Conservation (phyloP, 2,329 filamentous ascomycete species). For the Epichloe elymi region DNA sequence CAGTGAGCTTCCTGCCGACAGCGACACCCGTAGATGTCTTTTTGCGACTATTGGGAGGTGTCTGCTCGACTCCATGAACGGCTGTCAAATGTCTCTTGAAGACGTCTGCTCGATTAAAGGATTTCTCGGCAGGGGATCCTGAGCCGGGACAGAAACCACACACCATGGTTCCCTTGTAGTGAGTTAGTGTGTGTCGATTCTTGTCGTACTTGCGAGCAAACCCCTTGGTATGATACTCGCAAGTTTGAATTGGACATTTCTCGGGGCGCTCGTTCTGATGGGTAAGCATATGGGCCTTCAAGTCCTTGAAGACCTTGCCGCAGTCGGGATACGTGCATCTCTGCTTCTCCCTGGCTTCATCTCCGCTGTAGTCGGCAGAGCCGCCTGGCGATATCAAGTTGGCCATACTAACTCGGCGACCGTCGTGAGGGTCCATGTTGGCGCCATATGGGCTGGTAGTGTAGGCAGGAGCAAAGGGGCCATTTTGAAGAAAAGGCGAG, state of each 20-base stretch:
- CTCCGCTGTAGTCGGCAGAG: conserved; percentile 46
- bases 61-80: conserved; percentile 86
- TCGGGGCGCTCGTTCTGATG: conserved; percentile 84
- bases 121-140: conserved; percentile 81
- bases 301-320: conserved; percentile 75
- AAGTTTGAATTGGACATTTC: conserved; percentile 85
- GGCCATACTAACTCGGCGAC: conserved; percentile 52
- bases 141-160: conserved; percentile 89
- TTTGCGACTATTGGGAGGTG: conserved; percentile 80
- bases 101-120: conserved; percentile 88
- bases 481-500: conserved; percentile 53
- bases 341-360: conserved; percentile 53
- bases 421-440: conserved; percentile 29
- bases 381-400: conserved; percentile 54
- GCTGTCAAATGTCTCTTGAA: conserved; percentile 90
- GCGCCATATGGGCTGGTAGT: conserved; percentile 41
- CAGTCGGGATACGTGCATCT: conserved; percentile 76
- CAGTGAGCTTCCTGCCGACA: conserved; percentile 50
- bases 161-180: conserved; percentile 96
- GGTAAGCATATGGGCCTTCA: conserved; percentile 89
- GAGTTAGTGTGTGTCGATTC: conserved; percentile 84
- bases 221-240: conserved; percentile 84
- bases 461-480: conserved; percentile 37
- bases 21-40: conserved; percentile 33
- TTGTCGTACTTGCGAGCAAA: conserved; percentile 96